Evolutionary conservation across 1,284 basidiomycete genomes (phyloP).

Genomic region (Apiotrichum porosum): DNA sequence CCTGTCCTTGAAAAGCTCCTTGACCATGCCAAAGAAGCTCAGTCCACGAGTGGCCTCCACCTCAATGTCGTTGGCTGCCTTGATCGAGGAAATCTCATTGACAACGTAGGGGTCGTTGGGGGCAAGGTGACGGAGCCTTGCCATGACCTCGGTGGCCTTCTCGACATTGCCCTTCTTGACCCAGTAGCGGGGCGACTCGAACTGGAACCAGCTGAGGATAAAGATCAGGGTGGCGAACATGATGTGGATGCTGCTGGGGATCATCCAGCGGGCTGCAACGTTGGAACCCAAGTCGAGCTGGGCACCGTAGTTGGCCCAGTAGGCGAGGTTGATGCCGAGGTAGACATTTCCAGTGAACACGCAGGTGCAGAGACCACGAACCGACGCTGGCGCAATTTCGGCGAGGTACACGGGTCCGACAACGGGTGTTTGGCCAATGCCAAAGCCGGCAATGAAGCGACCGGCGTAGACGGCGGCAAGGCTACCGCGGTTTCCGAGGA

Average conservation of each 20-base stretch:
- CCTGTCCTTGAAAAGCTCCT: slow-evolving; percentile 3
- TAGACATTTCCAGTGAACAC: slow-evolving; percentile 9
- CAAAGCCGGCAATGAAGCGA: slow-evolving; percentile 9
- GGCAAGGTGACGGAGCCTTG: slow-evolving; percentile 19
- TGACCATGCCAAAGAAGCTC: slow-evolving; percentile 1
- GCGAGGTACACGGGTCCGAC: slow-evolving; percentile 11
- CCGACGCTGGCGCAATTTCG: slow-evolving; percentile 3
- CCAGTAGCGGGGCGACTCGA: slow-evolving; percentile 22
- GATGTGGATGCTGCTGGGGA: slow-evolving; percentile 13
- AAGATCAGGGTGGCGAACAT: slow-evolving; percentile 12
- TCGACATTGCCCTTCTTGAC: slow-evolving; percentile 21
- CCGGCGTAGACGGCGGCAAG: slow-evolving; percentile 7
- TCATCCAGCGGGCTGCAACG: slow-evolving; percentile 10
- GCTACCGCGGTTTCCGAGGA: slow-evolving; percentile 3
- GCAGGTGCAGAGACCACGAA: slow-evolving; percentile 11
- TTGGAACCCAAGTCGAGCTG: slow-evolving; percentile 3
- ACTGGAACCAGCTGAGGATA: slow-evolving; percentile 7
- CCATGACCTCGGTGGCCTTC: slow-evolving; percentile 18
- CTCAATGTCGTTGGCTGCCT: slow-evolving; percentile 13
- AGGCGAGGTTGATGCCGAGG: slow-evolving; percentile 13
- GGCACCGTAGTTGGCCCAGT: slow-evolving; percentile 18
- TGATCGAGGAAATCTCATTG: slow-evolving; percentile 22
- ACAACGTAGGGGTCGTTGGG: slow-evolving; percentile 18
- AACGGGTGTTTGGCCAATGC: slow-evolving; percentile 8
- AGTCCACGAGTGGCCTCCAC: slow-evolving; percentile 6